A percentile compares a stretch with the other conserved stretches of the same genome.
phyloP scores from a whole-genome alignment of 2,329 filamentous ascomycete genomes.

The Pyricularia sp. region DNA sequence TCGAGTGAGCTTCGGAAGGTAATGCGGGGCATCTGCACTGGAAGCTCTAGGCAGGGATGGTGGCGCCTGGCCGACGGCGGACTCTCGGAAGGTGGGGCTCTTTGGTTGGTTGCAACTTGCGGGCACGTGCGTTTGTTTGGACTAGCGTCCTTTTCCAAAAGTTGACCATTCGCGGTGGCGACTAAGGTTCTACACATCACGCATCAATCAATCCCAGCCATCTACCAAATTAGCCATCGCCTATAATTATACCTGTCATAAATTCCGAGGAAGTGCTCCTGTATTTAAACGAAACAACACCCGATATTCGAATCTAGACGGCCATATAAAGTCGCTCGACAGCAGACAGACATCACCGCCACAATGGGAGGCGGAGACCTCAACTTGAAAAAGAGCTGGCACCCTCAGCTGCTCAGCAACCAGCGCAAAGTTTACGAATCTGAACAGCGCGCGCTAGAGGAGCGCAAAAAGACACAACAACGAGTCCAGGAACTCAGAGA shows the following conservation, averaged over 20 bases:
- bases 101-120: background rate
- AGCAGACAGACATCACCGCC: constrained; percentile 11
- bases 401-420: constrained; percentile 83
- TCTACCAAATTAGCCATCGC: background rate
- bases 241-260: background rate
- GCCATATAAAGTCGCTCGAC: background rate
- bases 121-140: background rate
- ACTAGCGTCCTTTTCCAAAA: background rate
- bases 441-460: constrained; percentile 84
- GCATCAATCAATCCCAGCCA: background rate
- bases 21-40: background rate
- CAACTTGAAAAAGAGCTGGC: constrained; percentile 92
- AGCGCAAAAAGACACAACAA: constrained; percentile 88
- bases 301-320: background rate
- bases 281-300: background rate
- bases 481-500: constrained; percentile 89
- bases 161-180: background rate
- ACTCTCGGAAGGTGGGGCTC: background rate
- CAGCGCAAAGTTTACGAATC: constrained; percentile 85
- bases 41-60: background rate
- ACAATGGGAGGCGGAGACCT: constrained; percentile 84
- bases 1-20: background rate
- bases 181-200: background rate
- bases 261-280: background rate
- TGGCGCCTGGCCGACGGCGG: background rate